Evolutionary conservation across 1,139 yeast genomes (phyloP).

Genomic region (Protomyces macrosporus): DNA sequence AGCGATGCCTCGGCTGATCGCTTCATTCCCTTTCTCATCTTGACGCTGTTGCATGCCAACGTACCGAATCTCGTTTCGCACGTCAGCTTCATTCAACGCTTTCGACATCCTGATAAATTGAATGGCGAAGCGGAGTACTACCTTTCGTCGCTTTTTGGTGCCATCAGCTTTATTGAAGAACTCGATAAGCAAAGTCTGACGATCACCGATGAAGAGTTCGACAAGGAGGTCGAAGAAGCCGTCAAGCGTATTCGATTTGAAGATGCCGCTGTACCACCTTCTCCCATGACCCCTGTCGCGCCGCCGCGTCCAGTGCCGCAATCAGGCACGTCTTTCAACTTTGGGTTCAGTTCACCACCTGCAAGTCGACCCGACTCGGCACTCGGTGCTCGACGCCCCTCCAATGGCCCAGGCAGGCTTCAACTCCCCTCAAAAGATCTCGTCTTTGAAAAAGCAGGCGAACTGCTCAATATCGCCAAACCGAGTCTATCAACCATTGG

Average conservation of each 20-base stretch:
- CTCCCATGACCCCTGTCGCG: conserved; percentile 32
- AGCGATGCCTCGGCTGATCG: conserved; percentile 85
- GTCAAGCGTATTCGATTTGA: conserved; percentile 25
- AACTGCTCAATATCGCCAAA: conserved; percentile 18
- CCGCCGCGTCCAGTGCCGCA: conserved; percentile 38
- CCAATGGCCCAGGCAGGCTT: background rate
- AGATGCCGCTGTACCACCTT: conserved; percentile 10
- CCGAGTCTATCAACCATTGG: conserved; percentile 14
- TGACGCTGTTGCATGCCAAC: conserved; percentile 66
- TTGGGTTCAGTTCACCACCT: conserved; percentile 1
- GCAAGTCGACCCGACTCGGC: background rate
- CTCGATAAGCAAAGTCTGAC: conserved; percentile 57
- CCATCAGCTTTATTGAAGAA: conserved; percentile 66
- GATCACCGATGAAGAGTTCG: conserved; percentile 58
- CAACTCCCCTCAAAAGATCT: conserved; percentile 21
- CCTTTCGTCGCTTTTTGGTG: conserved; percentile 70
- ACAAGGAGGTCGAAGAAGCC: conserved; percentile 35
- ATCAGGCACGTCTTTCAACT: conserved; percentile 34
- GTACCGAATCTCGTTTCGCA: conserved; percentile 65
- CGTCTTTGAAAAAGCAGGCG: conserved; percentile 22
- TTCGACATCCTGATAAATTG: conserved; percentile 66
- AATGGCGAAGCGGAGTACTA: conserved; percentile 88
- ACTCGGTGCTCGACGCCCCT: background rate
- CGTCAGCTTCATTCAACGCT: conserved; percentile 57
- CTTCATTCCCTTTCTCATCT: conserved; percentile 79